A percentile compares a stretch with the other conserved stretches of the same genome.
These are phyloP conservation scores for Scalesia atractyloides DNA, from an alignment of 129 eudicot species.

Conservation along the genomic window DNA sequence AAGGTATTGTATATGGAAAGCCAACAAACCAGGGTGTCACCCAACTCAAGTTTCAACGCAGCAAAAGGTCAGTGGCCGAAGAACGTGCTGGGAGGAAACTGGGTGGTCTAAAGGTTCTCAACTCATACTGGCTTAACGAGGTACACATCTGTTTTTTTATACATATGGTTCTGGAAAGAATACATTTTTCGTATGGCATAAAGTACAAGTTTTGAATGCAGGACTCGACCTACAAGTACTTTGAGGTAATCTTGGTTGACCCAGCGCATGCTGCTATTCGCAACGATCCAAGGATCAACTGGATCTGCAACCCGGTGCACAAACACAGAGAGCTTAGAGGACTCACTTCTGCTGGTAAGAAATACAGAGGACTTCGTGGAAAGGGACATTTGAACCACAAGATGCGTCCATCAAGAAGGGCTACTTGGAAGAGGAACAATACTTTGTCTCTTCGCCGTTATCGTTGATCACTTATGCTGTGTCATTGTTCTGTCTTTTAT, in stretches of 20 bases:
- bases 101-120: slow-evolving; percentile 59
- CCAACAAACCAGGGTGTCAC: slow-evolving; percentile 54
- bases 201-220: slow-evolving; percentile 26
- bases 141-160: slow-evolving; percentile 12
- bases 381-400: slow-evolving; percentile 62
- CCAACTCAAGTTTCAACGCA: slow-evolving; percentile 39
- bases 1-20: slow-evolving; percentile 43
- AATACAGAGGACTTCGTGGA: slow-evolving; percentile 71
- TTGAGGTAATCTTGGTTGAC: slow-evolving; percentile 18
- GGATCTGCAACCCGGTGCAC: slow-evolving; percentile 20
- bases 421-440: slow-evolving; percentile 80
- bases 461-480: slow-evolving; percentile 31
- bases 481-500: background rate
- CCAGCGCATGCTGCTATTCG: slow-evolving; percentile 3
- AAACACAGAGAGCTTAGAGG: slow-evolving; percentile 58
- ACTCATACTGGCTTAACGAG: slow-evolving; percentile 52
- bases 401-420: slow-evolving; percentile 59
- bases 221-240: slow-evolving; percentile 44
- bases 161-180: background rate
- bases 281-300: slow-evolving; percentile 13
- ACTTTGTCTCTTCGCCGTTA: slow-evolving; percentile 61
- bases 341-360: slow-evolving; percentile 70
- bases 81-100: slow-evolving; percentile 40
- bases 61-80: slow-evolving; percentile 46
- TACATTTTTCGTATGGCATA: background rate